A percentile compares a stretch with the other conserved stretches of the same genome.
These are phyloP conservation scores for Cicer chorassanicum DNA, from an alignment of 306 rosid species.

Conservation along the genomic window DNA sequence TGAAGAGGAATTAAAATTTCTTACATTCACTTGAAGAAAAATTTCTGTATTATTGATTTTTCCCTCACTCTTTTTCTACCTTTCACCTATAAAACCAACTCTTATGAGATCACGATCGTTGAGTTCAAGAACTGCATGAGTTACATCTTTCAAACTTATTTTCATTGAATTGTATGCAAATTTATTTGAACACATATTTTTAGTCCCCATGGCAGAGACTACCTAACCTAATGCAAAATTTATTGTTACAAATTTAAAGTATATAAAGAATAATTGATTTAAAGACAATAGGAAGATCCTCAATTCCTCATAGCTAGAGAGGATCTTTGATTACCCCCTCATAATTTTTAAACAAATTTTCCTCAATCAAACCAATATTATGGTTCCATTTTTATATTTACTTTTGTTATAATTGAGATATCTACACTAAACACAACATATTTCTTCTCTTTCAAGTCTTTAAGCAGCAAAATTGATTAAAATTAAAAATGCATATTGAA, in stretches of 20 bases:
- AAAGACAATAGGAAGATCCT: neutral
- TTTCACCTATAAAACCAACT: neutral
- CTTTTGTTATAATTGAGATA: neutral
- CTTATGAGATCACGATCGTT: neutral
- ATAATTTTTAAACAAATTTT: conserved; percentile 7
- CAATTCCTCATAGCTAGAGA: neutral
- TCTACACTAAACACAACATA: conserved; percentile 7
- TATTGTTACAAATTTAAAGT: conserved; percentile 3
- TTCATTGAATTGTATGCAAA: neutral
- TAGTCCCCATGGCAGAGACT: neutral
- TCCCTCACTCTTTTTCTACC: conserved; percentile 15
- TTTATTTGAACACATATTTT: conserved; percentile 1
- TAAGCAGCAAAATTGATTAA: neutral
- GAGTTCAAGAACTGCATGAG: neutral
- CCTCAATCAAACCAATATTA: conserved; percentile 2
- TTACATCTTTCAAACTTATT: neutral
- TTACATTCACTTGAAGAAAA: neutral
- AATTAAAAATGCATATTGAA: conserved; percentile 27
- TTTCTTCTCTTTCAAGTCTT: too few relatives aligned
- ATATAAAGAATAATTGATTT: neutral
- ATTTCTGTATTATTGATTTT: conserved; percentile 3
- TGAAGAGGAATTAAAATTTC: neutral
- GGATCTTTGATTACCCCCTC: neutral
- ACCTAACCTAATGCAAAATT: neutral
- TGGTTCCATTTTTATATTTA: neutral